Base-by-base conservation (phyloP, 768 basidiomycete genomes). In the Mycena vitilis region DNA sequence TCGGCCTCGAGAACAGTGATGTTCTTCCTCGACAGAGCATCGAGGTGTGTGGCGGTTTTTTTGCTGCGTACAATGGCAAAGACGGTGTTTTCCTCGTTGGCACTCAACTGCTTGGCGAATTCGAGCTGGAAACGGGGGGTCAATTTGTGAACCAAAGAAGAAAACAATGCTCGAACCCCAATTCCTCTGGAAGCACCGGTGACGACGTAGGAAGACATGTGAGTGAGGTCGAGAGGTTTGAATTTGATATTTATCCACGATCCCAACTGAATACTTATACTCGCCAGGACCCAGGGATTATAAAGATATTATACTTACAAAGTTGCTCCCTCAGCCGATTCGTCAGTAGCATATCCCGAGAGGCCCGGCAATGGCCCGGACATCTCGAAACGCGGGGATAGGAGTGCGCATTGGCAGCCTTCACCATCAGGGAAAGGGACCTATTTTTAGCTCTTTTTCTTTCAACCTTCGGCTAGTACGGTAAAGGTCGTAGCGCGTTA, bases 61-160 rank as follows among this genome's bases (percentile, higher is more conserved):
- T 53, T 60, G 34, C 44, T 58, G 47, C 64, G 64, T 16, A 65
- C 64, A 49, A 65, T 37, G n/a, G 64, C 64, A 36, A 65, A 65
- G 2, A 65, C 57, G 13, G 18, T 42, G 42, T 65, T 65, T 1
- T 58, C 23, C 12, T 12, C 16, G 42, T 66, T 42, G 51, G 58
- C 58, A 16, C 65, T 66, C 15, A 66, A 38, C 8, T 66, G 65
- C 3, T 7, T 40, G n/a, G 60, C 65, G 52, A 60, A 66, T 54
- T 52, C 65, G 30, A 66, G 51, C 65, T 66, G 52, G 23, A 34
- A 10, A 34, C 18, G 8, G 23, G 23, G 36, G 37, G 25, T 20
- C 30, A n/a, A 20, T 12, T 37, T 23, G 23, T n/a, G n/a, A 30
- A 48, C 18, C 9, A 36, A 0, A 20, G 23, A 22, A 10, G 30